These are phyloP conservation scores for Quercus gilva DNA, from an alignment of 306 rosid genomes.

Conservation along the genomic window DNA sequence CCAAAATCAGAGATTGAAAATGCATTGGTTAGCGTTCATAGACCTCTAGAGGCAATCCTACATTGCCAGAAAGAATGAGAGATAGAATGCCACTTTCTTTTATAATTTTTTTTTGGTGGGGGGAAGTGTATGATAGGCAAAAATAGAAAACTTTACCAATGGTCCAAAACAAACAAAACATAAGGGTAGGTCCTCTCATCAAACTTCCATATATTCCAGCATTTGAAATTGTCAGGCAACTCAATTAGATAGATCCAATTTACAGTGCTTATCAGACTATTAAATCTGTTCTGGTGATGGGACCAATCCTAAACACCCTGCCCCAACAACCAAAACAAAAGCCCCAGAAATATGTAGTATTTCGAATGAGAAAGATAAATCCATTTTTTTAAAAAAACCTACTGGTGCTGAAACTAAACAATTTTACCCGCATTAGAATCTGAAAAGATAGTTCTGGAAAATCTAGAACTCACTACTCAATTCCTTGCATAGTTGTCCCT, in stretches of 20 bases:
- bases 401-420: slow-evolving; percentile 24
- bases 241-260: slow-evolving; percentile 30
- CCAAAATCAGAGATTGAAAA: background rate
- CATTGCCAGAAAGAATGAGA: background rate
- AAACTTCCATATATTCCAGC: background rate
- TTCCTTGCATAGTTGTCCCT: slow-evolving; percentile 42
- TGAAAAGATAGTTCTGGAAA: slow-evolving; percentile 15
- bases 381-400: slow-evolving; percentile 18
- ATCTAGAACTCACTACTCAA: slow-evolving; percentile 29
- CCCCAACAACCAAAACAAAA: slow-evolving; percentile 24
- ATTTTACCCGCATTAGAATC: slow-evolving; percentile 27
- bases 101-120: too few relatives aligned
- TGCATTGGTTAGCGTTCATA: background rate
- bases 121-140: background rate
- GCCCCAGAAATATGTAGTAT: slow-evolving; percentile 23
- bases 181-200: background rate
- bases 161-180: background rate
- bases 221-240: slow-evolving; percentile 5
- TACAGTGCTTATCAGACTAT: slow-evolving; percentile 11
- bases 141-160: background rate
- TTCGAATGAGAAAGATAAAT: slow-evolving; percentile 25
- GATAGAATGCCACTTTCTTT: background rate
- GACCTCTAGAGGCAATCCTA: background rate
- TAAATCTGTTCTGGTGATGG: background rate
- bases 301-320: background rate